Evolutionary conservation across 2,329 filamentous ascomycete species (phyloP).

Genomic region (Aspergillus felis): DNA sequence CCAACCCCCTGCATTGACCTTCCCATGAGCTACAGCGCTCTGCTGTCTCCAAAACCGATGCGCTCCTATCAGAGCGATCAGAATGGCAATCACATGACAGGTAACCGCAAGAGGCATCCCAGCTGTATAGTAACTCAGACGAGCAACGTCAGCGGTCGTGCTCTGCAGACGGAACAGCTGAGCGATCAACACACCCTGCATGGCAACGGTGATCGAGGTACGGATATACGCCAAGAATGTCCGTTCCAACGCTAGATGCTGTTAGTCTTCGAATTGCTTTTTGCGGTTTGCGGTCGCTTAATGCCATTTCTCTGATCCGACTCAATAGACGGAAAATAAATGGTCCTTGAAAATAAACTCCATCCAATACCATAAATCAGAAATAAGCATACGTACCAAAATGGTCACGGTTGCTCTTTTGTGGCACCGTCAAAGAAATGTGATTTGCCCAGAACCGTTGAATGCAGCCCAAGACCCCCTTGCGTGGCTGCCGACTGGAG

Average conservation of each 20-base stretch:
- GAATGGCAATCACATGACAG: conserved; percentile 49
- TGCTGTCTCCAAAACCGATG: conserved; percentile 61
- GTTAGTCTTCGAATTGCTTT: background rate
- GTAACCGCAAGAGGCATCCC: conserved; percentile 56
- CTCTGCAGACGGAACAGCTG: conserved; percentile 63
- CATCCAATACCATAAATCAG: background rate
- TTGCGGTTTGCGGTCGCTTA: background rate
- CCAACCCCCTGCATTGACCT: conserved; percentile 56
- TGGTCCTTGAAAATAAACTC: background rate
- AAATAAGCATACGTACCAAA: conserved; percentile 30
- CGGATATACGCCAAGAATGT: conserved; percentile 72
- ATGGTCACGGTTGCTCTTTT: conserved; percentile 41
- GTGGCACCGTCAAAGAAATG: conserved; percentile 35
- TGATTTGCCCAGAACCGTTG: conserved; percentile 76
- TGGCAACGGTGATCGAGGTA: conserved; percentile 65
- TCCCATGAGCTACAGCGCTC: conserved; percentile 55
- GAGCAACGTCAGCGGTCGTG: conserved; percentile 16
- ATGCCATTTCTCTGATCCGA: background rate
- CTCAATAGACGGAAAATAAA: background rate
- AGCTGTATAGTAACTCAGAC: conserved; percentile 57
- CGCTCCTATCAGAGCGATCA: conserved; percentile 52
- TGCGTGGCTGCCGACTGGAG: conserved; percentile 7
- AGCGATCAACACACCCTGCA: conserved; percentile 61
- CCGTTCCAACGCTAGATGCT: conserved; percentile 61
- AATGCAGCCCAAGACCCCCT: conserved; percentile 61